Conservation (phyloP, 2,329 filamentous ascomycete genomes). For the Curvularia sp. region DNA sequence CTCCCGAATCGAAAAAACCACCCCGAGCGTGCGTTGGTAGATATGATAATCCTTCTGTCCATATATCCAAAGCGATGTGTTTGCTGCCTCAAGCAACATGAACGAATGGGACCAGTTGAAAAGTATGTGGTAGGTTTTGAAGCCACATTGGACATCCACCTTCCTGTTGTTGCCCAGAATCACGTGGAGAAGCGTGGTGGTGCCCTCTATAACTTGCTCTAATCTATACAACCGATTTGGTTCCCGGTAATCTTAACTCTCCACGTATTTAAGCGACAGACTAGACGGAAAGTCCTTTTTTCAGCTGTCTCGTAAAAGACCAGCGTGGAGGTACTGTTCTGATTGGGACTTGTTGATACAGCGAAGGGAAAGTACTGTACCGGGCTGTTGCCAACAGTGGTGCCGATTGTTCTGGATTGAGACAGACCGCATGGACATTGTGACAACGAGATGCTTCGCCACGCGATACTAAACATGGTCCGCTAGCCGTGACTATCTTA, state of each 20-base stretch:
- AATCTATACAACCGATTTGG: neutral
- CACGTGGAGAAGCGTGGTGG: neutral
- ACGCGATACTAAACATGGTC: neutral
- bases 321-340: neutral
- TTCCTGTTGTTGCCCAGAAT: neutral
- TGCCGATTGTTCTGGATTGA: neutral
- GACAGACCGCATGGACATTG: neutral
- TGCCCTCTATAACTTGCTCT: neutral
- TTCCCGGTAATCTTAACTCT: neutral
- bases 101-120: neutral
- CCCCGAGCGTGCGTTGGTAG: neutral
- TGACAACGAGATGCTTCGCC: neutral
- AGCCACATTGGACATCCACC: neutral
- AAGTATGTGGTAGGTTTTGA: neutral
- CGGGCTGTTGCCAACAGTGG: too few species aligned
- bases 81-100: too few species aligned
- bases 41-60: neutral
- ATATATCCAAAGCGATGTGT: neutral
- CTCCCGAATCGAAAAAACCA: neutral
- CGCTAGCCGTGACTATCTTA: neutral
- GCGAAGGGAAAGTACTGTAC: neutral
- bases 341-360: neutral
- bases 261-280: neutral
- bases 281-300: neutral
- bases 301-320: neutral